Base-by-base conservation (phyloP, 345 rosid genomes). In the Punica granatum region DNA sequence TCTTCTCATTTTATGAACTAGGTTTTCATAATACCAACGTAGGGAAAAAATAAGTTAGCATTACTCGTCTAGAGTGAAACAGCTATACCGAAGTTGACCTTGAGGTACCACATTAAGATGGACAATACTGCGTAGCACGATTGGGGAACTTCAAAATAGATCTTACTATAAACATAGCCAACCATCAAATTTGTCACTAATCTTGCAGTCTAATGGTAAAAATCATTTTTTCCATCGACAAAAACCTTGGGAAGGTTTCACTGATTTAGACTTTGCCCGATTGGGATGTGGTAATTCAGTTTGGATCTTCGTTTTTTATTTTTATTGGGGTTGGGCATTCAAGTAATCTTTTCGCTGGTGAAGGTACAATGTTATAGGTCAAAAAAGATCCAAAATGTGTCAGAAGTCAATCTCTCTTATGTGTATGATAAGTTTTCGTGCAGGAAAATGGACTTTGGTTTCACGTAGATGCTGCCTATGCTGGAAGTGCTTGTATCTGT, bases 401-500 rank as follows among this genome's bases (percentile, higher is more conserved):
- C 6, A 14, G 63, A 59, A 36, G 34, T 54, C 70, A 56, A 33
- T 51, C 65, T 31, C 56, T 23, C 21, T 21, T 19, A 41, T 15
- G 63, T 56, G 48, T 61, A 16, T 31, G 13, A 26, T 71, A 15
- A n/a, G 15, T 46, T 44, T 18, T 33, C 68, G 12, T 5, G 36
- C 83, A 92, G 97, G 80, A 73, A 60, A 75, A 87, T 67, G 88
- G 69, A 69, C 75, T 92, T 63, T 90, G 97, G 97, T 83, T 90
- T 77, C 98, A 90, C 63, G 82, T 88, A 72, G 98, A 90, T 81
- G 93, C 96, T 67, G 97, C 97, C 5, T 90, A 92, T 63, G 97
- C 98, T 66, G 98, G 93, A 82, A 90, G 93, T 76, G 92, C 97
- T 30, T 92, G 98, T 64, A 75, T 92, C 69, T 90, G 97, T 84